A percentile compares a stretch with the other conserved stretches of the same genome.
Conservation (phyloP, 2,329 filamentous ascomycete species). For the Colletotrichum brevisporum region DNA sequence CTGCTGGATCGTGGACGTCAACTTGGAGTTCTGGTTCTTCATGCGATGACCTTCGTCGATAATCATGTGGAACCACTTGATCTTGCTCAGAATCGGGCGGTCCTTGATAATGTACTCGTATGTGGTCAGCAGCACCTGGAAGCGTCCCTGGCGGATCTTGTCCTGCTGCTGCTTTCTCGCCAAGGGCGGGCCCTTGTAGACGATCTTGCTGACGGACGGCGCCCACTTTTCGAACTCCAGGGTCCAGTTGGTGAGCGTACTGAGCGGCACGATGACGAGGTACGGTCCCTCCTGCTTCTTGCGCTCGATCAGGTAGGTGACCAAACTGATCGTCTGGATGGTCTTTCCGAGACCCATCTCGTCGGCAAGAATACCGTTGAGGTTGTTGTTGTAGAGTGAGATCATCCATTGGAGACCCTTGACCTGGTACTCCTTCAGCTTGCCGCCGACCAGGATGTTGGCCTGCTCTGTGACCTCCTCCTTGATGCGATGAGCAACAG, state of each 20-base stretch:
- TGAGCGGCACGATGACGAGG: slow-evolving; percentile 95
- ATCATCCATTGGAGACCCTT: slow-evolving; percentile 99
- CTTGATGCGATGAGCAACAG: slow-evolving; percentile 95
- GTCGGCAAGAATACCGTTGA: slow-evolving; percentile 98
- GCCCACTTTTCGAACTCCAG: slow-evolving; percentile 99
- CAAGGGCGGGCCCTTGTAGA: slow-evolving; percentile 96
- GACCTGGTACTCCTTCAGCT: slow-evolving; percentile 95
- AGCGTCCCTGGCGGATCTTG: slow-evolving; percentile 92
- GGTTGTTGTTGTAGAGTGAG: slow-evolving; percentile 99
- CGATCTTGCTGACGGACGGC: slow-evolving; percentile 85
- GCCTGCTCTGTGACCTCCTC: slow-evolving; percentile 92
- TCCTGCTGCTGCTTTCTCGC: slow-evolving; percentile 91
- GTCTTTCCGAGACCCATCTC: slow-evolving; percentile 99
- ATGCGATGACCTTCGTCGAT: slow-evolving; percentile 99
- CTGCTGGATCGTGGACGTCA: slow-evolving; percentile 92
- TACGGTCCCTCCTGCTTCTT: slow-evolving; percentile 94
- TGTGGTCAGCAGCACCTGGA: slow-evolving; percentile 96
- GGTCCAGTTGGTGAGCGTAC: slow-evolving; percentile 98
- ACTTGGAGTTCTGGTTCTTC: slow-evolving; percentile 98
- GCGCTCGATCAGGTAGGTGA: slow-evolving; percentile 96
- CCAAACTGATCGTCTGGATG: slow-evolving; percentile 97
- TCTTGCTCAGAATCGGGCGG: slow-evolving; percentile 92
- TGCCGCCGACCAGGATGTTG: slow-evolving; percentile 89
- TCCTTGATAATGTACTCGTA: slow-evolving; percentile 99
- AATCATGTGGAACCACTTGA: slow-evolving; percentile 99